Evolutionary conservation across 192 early-diverging fungal species (phyloP).

Genomic region (Backusella morwellensis): DNA sequence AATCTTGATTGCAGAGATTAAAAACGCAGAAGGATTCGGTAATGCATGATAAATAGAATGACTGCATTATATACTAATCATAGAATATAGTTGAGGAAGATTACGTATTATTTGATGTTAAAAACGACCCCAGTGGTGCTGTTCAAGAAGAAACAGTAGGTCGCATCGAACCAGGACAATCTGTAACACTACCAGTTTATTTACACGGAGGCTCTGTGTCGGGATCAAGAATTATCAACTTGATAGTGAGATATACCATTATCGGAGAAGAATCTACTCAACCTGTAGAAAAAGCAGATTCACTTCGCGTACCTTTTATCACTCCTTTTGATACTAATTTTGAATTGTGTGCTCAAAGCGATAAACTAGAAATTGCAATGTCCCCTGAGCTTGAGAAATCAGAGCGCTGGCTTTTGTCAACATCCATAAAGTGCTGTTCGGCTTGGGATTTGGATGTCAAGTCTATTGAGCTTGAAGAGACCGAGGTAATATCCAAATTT

Average conservation of each 20-base stretch:
- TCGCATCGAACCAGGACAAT: constrained; percentile 35
- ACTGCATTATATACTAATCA: neutral
- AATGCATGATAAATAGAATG: neutral
- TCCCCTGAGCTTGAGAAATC: constrained; percentile 21
- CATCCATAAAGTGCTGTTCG: constrained; percentile 34
- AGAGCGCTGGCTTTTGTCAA: constrained; percentile 37
- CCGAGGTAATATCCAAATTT: constrained; percentile 10
- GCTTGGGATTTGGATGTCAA: constrained; percentile 52
- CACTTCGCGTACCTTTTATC: constrained; percentile 52
- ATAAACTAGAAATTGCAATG: constrained; percentile 26
- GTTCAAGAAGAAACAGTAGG: constrained; percentile 41
- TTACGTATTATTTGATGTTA: constrained; percentile 13
- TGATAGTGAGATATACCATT: constrained; percentile 42
- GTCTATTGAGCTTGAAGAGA: constrained; percentile 38
- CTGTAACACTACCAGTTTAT: constrained; percentile 27
- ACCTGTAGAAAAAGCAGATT: constrained; percentile 57
- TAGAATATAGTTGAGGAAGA: constrained; percentile 18
- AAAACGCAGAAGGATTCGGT: constrained; percentile 45
- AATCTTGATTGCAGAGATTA: constrained; percentile 58
- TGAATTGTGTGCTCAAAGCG: constrained; percentile 30
- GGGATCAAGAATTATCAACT: constrained; percentile 26
- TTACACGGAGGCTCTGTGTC: constrained; percentile 24
- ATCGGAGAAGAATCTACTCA: constrained; percentile 29
- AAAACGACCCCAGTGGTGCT: constrained; percentile 18
- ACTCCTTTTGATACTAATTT: constrained; percentile 53